Percentiles rank a stretch among this genome's conserved stretches.
Conservation (phyloP, 2,329 filamentous ascomycete species). For the Cladosporium phlei region DNA sequence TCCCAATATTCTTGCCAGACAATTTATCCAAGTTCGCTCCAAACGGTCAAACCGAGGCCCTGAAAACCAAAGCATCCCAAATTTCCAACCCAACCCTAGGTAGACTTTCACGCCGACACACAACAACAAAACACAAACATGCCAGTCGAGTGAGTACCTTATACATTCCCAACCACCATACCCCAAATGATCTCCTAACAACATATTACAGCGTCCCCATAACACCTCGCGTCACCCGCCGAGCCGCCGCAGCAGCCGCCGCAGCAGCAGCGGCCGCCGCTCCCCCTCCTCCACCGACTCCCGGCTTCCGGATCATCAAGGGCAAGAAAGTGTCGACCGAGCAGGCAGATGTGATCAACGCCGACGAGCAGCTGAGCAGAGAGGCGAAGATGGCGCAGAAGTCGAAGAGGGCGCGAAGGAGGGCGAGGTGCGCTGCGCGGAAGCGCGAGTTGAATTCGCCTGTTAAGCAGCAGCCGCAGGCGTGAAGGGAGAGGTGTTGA, state of each 20-base stretch:
- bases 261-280: background rate
- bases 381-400: constrained; percentile 10
- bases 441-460: constrained; percentile 2
- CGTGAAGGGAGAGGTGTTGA: too few relatives aligned
- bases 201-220: background rate
- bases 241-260: constrained; percentile 1
- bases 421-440: constrained; percentile 3
- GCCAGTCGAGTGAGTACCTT: background rate
- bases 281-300: background rate
- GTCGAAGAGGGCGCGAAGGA: constrained; percentile 5
- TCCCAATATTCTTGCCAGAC: too few relatives aligned
- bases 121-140: background rate
- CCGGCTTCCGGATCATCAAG: constrained; percentile 5
- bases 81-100: too few relatives aligned
- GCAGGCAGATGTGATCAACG: constrained; percentile 9
- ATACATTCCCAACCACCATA: background rate
- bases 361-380: constrained; percentile 5
- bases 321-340: constrained; percentile 9
- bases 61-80: too few relatives aligned
- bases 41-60: too few relatives aligned
- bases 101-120: too few relatives aligned
- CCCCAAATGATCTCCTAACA: too few relatives aligned
- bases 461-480: constrained; percentile 9
- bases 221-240: constrained; percentile 8
- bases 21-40: too few relatives aligned